Evolutionary conservation across 306 rosid species (phyloP), one percentile per base, ranked within the genome.

Genomic region (Geum urbanum): DNA sequence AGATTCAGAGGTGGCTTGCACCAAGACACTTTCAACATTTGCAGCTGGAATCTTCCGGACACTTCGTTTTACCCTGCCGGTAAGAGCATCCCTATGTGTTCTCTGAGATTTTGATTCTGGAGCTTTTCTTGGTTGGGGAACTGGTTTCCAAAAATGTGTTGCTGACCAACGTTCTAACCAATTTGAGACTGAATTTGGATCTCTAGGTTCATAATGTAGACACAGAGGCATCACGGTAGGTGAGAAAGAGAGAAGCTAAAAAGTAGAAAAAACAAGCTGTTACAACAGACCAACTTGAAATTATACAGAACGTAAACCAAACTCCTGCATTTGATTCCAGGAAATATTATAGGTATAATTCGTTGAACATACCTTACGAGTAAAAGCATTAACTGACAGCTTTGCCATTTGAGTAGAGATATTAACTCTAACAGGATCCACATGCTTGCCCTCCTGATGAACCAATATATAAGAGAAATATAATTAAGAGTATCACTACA

Each of bases 131-230:
- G 88, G 89, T 71, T 82, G 96, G 49, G 91, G 84, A 78, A 83
- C 50, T 55, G 97, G 96, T 78, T 80, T 89, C 99, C 99, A 91
- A 72, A 91, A 89, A 62, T 53, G 69, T 64, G 91, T 81, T 64
- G 75, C 75, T 35, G 99, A 87, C 99, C 99, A 95, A 52, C 96
- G 87, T 50, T 87, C 92, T 74, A 85, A 69, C 99, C 99, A 95
- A 71, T 82, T 87, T 57, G 81, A 63, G 51, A 82, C 90, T 74
- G 99, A 91, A 82, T 89, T 95, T 74, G 91, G 96, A 60, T 89
- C 96, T 15, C 73, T 82, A n/a, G 80, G 72, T 73, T 91, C 82
- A 76, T 84, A 91, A 67, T 86, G 95, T 65, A 95, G 77, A 35
- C 59, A 84, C 83, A 91, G 77, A 41, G 92, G 91, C 87, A 83